These are phyloP conservation scores for Rhododendron griersonianum DNA, from an alignment of 148 eudicot species.

Conservation along the genomic window DNA sequence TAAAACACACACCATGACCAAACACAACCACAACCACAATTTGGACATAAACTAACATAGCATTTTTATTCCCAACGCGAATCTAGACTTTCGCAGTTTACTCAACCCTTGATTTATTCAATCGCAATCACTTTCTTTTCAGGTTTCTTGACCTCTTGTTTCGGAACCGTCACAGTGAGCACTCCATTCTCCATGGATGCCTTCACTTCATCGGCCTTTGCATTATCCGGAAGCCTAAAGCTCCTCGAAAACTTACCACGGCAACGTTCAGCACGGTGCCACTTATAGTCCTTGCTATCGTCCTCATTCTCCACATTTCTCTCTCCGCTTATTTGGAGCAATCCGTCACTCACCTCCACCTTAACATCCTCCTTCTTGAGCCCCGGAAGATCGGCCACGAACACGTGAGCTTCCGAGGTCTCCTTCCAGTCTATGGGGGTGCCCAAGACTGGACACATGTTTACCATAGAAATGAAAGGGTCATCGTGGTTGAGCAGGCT, in stretches of 20 bases:
- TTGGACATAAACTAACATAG: background rate
- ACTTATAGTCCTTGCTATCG: background rate
- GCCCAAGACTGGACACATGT: slow-evolving; percentile 6
- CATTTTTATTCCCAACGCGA: background rate
- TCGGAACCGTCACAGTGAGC: slow-evolving; percentile 7
- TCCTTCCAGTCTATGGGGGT: slow-evolving; percentile 12
- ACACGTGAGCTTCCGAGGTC: slow-evolving; percentile 9
- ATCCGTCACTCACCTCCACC: slow-evolving; percentile 2
- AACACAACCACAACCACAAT: background rate
- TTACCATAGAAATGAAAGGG: slow-evolving; percentile 6
- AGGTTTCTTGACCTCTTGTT: slow-evolving; percentile 8
- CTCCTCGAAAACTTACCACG: slow-evolving; percentile 8
- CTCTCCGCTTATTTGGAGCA: slow-evolving; percentile 11
- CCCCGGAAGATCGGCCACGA: slow-evolving; percentile 14
- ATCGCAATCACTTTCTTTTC: slow-evolving; percentile 11
- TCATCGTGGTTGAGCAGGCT: background rate
- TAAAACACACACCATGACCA: background rate
- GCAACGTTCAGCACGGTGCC: slow-evolving; percentile 8
- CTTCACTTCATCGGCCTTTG: slow-evolving; percentile 2
- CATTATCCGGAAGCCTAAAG: slow-evolving; percentile 13
- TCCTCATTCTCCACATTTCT: background rate
- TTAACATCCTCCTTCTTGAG: slow-evolving; percentile 9
- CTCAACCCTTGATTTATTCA: background rate
- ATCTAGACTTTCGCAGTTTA: background rate
- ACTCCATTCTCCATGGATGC: slow-evolving; percentile 16